These are phyloP conservation scores for Fonsecaea pedrosoi DNA, from an alignment of 2,329 filamentous ascomycete genomes.

Conservation along the genomic window DNA sequence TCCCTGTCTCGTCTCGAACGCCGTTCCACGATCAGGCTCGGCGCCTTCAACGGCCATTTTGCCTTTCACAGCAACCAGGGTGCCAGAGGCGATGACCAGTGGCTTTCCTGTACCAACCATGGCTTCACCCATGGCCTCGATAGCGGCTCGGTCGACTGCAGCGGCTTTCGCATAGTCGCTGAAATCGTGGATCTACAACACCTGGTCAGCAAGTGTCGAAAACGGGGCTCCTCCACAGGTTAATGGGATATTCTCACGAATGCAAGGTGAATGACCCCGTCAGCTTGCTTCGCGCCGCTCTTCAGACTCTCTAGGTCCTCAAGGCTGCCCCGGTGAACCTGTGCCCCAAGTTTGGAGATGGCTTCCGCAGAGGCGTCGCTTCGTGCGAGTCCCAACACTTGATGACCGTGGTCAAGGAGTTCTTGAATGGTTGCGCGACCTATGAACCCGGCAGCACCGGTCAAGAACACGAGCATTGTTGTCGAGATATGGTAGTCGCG, in stretches of 20 bases:
- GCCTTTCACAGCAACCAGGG: slow-evolving; percentile 43
- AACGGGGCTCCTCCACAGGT: background rate
- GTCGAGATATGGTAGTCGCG: background rate
- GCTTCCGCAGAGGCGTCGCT: slow-evolving; percentile 43
- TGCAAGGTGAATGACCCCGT: slow-evolving; percentile 53
- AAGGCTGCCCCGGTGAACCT: slow-evolving; percentile 46
- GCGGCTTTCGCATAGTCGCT: slow-evolving; percentile 43
- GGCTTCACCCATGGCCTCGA: slow-evolving; percentile 47
- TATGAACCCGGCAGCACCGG: slow-evolving; percentile 55
- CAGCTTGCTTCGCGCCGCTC: slow-evolving; percentile 43
- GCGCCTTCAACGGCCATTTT: slow-evolving; percentile 44
- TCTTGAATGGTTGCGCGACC: slow-evolving; percentile 50
- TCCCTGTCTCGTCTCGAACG: slow-evolving; percentile 33
- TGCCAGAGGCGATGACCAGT: slow-evolving; percentile 50
- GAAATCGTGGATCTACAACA: slow-evolving; percentile 46
- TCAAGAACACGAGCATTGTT: slow-evolving; percentile 50
- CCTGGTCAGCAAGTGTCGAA: background rate
- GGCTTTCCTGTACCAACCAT: slow-evolving; percentile 46
- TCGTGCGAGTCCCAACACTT: slow-evolving; percentile 52
- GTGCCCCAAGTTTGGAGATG: slow-evolving; percentile 45
- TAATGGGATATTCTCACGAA: slow-evolving; percentile 39
- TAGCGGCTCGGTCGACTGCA: slow-evolving; percentile 45
- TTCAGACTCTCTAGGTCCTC: slow-evolving; percentile 47
- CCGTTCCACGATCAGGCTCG: slow-evolving; percentile 25
- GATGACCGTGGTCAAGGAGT: slow-evolving; percentile 50